Base-by-base conservation (phyloP, 257 asterid species). In the Penstemon newberryi region DNA sequence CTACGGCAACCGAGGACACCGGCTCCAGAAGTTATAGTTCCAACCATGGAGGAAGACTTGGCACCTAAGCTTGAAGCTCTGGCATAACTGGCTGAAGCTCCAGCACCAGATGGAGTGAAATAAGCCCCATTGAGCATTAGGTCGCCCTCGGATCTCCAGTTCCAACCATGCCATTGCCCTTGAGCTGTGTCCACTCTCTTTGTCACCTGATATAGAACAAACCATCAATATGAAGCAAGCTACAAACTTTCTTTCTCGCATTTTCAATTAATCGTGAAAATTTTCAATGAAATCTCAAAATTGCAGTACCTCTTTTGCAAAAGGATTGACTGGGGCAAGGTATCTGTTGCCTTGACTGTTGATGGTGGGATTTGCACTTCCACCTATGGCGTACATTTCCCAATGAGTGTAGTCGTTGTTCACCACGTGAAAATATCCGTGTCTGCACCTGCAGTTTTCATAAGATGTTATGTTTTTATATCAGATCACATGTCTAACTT, bases 341-440 rank as follows among this genome's bases (percentile, higher is more conserved):
- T 87, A 91, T 69, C 97, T 71, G 82, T 91, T 91, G 43, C 95
- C 98, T 65, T 91, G 98, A 78, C 98, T 91, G 78, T 89, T 91
- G 79, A 91, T 91, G 55, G 98, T 91, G 69, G 98, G 98, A 58
- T 66, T 67, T 37, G 89, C 98, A 38, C 98, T 91, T 67, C 98
- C 98, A 56, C 98, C 98, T 10, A 91, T 91, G 25, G 98, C 98
- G 67, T 91, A 91, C 98, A 91, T 91, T 76, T 89, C 95, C 98
- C 97, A 91, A 66, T 91, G 97, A 69, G 96, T 91, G 75, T 91
- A 91, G 80, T 91, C 97, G 59, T 91, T 91, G 94, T 91, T 91
- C 81, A 91, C 97, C 67, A 91, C 97, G 55, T 91, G 98, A 79
- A 91, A 89, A 81, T 91, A 91, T 1, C 97, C 97, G 57, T 86